These are phyloP conservation scores for Scheffersomyces illinoinensis DNA, from an alignment of 1,139 yeast species.

Conservation along the genomic window DNA sequence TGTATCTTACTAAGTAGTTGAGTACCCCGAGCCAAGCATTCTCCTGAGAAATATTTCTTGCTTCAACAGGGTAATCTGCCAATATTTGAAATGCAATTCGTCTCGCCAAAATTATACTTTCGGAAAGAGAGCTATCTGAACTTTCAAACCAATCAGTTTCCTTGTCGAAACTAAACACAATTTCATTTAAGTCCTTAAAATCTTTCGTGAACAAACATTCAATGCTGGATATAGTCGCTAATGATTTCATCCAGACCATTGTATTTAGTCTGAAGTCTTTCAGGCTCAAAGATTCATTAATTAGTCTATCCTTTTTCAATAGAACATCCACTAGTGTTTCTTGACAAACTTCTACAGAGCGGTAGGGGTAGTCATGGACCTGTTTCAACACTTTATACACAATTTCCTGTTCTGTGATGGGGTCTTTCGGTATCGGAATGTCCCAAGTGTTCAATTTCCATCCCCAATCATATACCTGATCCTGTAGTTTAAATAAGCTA, in stretches of 20 bases:
- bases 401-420: slow-evolving; percentile 37
- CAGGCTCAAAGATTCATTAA: slow-evolving; percentile 8
- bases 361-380: slow-evolving; percentile 31
- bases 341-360: slow-evolving; percentile 14
- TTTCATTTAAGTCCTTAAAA: slow-evolving; percentile 2
- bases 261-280: slow-evolving; percentile 16
- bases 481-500: background rate
- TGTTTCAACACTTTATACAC: slow-evolving; percentile 50
- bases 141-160: slow-evolving; percentile 39
- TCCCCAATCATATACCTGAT: slow-evolving; percentile 45
- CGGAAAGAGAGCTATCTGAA: slow-evolving; percentile 36
- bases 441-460: slow-evolving; percentile 81
- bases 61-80: slow-evolving; percentile 7
- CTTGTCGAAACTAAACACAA: slow-evolving; percentile 6
- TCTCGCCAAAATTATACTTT: slow-evolving; percentile 43
- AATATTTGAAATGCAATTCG: slow-evolving; percentile 32
- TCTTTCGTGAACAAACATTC: slow-evolving; percentile 15
- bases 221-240: slow-evolving; percentile 34
- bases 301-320: slow-evolving; percentile 10
- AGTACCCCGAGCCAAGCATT: slow-evolving; percentile 28
- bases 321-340: slow-evolving; percentile 20
- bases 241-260: slow-evolving; percentile 33
- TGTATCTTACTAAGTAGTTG: slow-evolving; percentile 44
- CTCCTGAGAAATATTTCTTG: slow-evolving; percentile 3
- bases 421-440: slow-evolving; percentile 42